These are phyloP conservation scores for Hemerocallis citrina DNA, from an alignment of 106 monocot species.

Conservation along the genomic window DNA sequence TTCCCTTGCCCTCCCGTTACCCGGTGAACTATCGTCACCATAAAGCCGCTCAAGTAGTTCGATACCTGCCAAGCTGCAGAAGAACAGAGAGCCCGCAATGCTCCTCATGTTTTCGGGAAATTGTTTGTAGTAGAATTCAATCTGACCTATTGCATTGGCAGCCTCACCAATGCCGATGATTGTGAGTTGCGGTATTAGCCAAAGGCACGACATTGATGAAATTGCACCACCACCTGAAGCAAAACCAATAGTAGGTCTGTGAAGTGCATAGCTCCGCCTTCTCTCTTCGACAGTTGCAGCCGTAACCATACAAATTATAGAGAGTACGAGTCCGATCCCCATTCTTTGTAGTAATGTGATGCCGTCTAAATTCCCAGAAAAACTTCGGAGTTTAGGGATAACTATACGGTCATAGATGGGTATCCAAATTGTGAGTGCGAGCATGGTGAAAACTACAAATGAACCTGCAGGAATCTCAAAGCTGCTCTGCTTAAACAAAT, in stretches of 20 bases:
- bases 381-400: slow-evolving; percentile 19
- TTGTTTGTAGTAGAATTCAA: slow-evolving; percentile 54
- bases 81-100: slow-evolving; percentile 32
- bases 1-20: slow-evolving; percentile 10
- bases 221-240: background rate
- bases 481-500: background rate
- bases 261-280: slow-evolving; percentile 17
- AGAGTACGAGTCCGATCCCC: slow-evolving; percentile 36
- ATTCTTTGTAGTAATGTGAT: slow-evolving; percentile 46
- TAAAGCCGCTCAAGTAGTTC: slow-evolving; percentile 30
- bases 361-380: slow-evolving; percentile 24
- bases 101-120: slow-evolving; percentile 74
- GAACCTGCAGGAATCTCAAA: slow-evolving; percentile 57
- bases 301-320: slow-evolving; percentile 12
- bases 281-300: slow-evolving; percentile 17
- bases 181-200: slow-evolving; percentile 30
- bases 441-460: slow-evolving; percentile 45
- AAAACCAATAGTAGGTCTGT: background rate
- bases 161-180: slow-evolving; percentile 38
- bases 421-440: slow-evolving; percentile 46
- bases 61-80: slow-evolving; percentile 12
- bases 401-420: slow-evolving; percentile 48
- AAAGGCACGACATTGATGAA: slow-evolving; percentile 32
- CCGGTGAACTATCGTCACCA: slow-evolving; percentile 32
- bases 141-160: slow-evolving; percentile 29